phyloP scores from a whole-genome alignment of 306 rosid genomes.

The Castanopsis chinensis region DNA sequence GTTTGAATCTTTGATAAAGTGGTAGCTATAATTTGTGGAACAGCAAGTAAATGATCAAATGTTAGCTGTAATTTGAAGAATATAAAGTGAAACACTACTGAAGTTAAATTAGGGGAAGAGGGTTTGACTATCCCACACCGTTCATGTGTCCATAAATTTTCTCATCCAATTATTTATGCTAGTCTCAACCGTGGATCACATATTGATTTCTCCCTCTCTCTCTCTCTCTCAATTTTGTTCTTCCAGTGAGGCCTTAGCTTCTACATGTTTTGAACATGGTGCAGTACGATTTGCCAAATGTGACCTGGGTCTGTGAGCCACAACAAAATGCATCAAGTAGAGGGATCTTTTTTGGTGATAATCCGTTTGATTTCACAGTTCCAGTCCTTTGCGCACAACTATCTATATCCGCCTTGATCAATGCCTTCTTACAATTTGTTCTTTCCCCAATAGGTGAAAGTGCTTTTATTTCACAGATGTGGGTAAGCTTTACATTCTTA shows the following conservation, averaged over 20 bases:
- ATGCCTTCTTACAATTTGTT: conserved; percentile 22
- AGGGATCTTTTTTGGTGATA: conserved; percentile 42
- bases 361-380: conserved; percentile 29
- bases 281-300: background rate
- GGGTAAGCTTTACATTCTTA: conserved; percentile 28
- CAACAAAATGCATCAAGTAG: background rate
- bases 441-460: conserved; percentile 51
- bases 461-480: conserved; percentile 46
- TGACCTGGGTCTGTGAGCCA: conserved; percentile 26
- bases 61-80: too few relatives aligned
- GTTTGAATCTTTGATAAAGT: too few relatives aligned
- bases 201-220: background rate
- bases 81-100: too few relatives aligned
- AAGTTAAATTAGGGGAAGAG: too few relatives aligned
- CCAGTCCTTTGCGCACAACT: conserved; percentile 35
- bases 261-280: conserved; percentile 1
- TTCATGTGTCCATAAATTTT: conserved; percentile 18
- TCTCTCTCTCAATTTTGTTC: background rate
- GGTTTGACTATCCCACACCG: conserved; percentile 11
- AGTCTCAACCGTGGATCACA: background rate
- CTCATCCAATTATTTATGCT: background rate
- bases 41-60: too few relatives aligned
- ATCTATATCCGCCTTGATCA: conserved; percentile 24
- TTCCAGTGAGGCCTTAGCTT: conserved; percentile 1
- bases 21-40: too few relatives aligned